Conservation (phyloP, 1,284 basidiomycete species). For the Leccinum proximum region DNA sequence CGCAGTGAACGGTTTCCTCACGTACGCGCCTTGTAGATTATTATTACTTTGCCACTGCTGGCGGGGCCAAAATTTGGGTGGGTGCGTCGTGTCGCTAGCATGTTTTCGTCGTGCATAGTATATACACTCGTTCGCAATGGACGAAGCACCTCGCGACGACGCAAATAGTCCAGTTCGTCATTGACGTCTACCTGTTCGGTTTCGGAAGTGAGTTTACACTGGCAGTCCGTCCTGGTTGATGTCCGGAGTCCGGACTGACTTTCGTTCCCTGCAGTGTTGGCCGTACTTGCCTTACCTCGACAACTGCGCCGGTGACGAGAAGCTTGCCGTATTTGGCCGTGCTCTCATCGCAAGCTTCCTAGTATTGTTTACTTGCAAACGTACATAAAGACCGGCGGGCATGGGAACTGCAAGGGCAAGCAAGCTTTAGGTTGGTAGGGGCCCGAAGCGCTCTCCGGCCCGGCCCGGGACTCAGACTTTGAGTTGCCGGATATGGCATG, state of each 20-base stretch:
- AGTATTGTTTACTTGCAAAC: conserved; percentile 79
- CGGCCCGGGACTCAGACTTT: no score
- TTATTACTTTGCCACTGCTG: conserved; percentile 95
- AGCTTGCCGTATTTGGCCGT: conserved; percentile 85
- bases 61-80: conserved; percentile 93
- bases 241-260: neutral
- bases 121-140: conserved; percentile 55
- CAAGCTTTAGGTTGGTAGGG: neutral
- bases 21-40: conserved; percentile 59
- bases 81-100: conserved; percentile 22
- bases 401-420: neutral
- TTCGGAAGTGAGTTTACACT: conserved; percentile 74
- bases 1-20: conserved; percentile 3
- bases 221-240: neutral
- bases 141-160: conserved; percentile 94
- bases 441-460: no score
- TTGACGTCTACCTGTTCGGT: conserved; percentile 86
- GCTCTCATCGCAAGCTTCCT: conserved; percentile 86
- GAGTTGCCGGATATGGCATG: no score
- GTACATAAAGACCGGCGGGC: conserved; percentile 49
- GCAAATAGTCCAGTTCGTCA: conserved; percentile 94
- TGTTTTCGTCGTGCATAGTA: conserved; percentile 2
- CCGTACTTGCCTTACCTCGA: conserved; percentile 63
- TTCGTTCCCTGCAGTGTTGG: conserved; percentile 52
- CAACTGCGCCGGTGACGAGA: conserved; percentile 86